A percentile compares a stretch with the other conserved stretches of the same genome.
These are phyloP conservation scores for Tolypocladium pustulatum DNA, from an alignment of 2,329 filamentous ascomycete genomes.

Conservation along the genomic window DNA sequence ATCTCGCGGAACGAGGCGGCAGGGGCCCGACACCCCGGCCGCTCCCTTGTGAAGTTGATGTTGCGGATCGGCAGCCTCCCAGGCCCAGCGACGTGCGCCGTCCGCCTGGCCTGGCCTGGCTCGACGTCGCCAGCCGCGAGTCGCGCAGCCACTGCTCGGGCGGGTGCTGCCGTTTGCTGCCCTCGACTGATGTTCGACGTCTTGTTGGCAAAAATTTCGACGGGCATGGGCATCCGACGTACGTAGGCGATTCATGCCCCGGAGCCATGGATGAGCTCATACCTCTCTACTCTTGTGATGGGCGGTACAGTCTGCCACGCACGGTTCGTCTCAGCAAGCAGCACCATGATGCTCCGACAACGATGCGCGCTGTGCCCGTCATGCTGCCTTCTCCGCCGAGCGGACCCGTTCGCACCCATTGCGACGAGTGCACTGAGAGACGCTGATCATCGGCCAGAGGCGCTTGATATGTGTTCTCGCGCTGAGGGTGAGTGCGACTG, in stretches of 20 bases:
- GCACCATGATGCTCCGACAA: background rate
- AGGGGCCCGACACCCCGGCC: constrained; percentile 5
- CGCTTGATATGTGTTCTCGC: background rate
- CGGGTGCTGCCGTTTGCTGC: background rate
- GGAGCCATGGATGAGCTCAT: background rate
- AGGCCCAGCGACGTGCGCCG: no score
- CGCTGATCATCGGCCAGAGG: background rate
- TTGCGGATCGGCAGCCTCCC: constrained; percentile 19
- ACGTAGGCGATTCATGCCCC: background rate
- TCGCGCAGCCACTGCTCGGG: background rate
- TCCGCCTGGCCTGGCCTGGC: no score
- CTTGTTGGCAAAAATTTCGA: background rate
- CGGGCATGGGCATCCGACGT: background rate
- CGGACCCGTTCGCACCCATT: background rate
- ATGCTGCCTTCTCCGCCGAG: background rate
- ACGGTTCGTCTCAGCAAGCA: background rate
- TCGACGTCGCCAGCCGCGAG: background rate
- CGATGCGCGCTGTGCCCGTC: background rate
- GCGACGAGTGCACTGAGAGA: background rate
- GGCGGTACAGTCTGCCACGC: background rate
- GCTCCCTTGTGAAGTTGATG: constrained; percentile 14
- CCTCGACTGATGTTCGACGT: background rate
- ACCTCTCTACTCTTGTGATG: background rate
- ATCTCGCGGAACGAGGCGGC: constrained; percentile 8
- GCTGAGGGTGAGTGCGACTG: background rate